These are phyloP conservation scores for Lecanosticta acicola DNA, from an alignment of 2,329 filamentous ascomycete species.

Conservation along the genomic window DNA sequence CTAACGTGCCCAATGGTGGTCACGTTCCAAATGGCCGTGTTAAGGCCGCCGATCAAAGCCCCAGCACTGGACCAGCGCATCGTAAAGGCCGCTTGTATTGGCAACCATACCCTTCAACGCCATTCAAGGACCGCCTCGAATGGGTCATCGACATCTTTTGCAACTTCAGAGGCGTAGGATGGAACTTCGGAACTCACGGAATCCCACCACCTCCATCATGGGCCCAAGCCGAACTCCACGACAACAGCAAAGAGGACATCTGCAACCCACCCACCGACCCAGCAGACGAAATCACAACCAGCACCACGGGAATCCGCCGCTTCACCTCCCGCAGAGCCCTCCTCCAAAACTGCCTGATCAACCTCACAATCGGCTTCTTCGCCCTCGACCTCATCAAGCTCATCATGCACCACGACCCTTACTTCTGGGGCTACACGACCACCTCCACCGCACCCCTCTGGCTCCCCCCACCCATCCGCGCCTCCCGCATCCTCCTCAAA, in stretches of 20 bases:
- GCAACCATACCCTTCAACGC: conserved; percentile 47
- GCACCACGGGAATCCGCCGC: conserved; percentile 34
- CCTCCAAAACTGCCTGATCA: conserved; percentile 32
- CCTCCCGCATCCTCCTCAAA: conserved; percentile 44
- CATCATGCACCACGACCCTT: conserved; percentile 68
- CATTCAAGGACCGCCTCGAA: conserved; percentile 50
- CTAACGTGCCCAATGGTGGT: too few relatives aligned
- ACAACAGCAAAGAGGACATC: conserved; percentile 15
- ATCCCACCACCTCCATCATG: conserved; percentile 41
- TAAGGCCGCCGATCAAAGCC: conserved; percentile 1
- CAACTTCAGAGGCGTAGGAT: conserved; percentile 56
- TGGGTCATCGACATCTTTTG: conserved; percentile 54
- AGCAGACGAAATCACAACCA: conserved; percentile 7
- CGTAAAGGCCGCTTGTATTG: conserved; percentile 37
- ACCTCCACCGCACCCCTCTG: conserved; percentile 37
- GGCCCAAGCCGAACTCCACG: conserved; percentile 36
- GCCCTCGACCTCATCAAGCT: conserved; percentile 65
- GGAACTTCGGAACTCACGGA: conserved; percentile 52
- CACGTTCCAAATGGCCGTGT: conserved; percentile 3
- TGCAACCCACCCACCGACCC: background rate
- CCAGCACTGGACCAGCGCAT: conserved; percentile 7
- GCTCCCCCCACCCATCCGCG: conserved; percentile 37
- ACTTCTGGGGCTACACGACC: conserved; percentile 55
- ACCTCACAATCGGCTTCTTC: conserved; percentile 56
- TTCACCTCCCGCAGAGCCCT: conserved; percentile 34